phyloP scores from a whole-genome alignment of 2,329 filamentous ascomycete species.

The Talaromyces sp. region DNA sequence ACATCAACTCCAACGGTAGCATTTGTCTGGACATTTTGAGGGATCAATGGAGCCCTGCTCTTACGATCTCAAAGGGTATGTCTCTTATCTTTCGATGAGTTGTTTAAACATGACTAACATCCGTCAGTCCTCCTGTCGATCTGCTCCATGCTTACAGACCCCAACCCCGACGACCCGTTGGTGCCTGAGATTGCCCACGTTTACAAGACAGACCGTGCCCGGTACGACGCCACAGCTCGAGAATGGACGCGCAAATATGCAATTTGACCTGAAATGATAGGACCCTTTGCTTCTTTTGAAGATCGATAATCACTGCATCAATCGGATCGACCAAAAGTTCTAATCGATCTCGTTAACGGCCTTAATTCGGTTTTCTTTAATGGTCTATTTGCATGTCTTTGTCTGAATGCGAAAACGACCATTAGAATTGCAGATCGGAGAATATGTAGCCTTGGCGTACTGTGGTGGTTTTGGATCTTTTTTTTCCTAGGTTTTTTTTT shows the following conservation, averaged over 20 bases:
- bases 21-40: slow-evolving; percentile 98
- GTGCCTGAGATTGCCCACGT: slow-evolving; percentile 98
- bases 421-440: slow-evolving; percentile 15
- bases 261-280: slow-evolving; percentile 56
- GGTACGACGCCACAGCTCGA: slow-evolving; percentile 92
- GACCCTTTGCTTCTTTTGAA: slow-evolving; percentile 24
- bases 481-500: slow-evolving; percentile 2
- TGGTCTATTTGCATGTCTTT: slow-evolving; percentile 28
- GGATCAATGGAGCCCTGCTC: slow-evolving; percentile 97
- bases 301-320: neutral
- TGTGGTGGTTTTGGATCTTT: slow-evolving; percentile 15
- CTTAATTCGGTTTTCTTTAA: slow-evolving; percentile 33
- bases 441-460: slow-evolving; percentile 14
- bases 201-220: slow-evolving; percentile 96
- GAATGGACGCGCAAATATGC: slow-evolving; percentile 99
- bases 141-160: slow-evolving; percentile 99
- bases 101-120: neutral
- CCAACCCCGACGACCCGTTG: slow-evolving; percentile 97
- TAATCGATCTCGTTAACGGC: slow-evolving; percentile 26
- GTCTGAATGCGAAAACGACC: slow-evolving; percentile 7
- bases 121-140: slow-evolving; percentile 84
- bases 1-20: slow-evolving; percentile 99
- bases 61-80: slow-evolving; percentile 95
- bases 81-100: slow-evolving; percentile 17
- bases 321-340: slow-evolving; percentile 3